Base-by-base conservation (phyloP, 2,329 filamentous ascomycete genomes). In the Thermoascus crustaceus region DNA sequence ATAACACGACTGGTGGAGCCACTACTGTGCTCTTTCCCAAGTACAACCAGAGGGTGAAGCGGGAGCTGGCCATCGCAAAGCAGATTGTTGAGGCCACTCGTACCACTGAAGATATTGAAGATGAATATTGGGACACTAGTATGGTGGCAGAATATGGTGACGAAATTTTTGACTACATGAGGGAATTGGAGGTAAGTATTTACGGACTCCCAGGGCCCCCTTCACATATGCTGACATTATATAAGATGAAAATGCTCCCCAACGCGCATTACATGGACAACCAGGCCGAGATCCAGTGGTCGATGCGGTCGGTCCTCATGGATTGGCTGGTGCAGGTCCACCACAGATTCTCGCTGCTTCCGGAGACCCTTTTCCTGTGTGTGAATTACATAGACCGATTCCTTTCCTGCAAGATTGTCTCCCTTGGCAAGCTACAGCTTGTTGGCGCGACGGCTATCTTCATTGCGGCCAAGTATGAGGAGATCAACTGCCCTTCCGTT, bases 331-430 rank as follows among this genome's bases (percentile, higher is more conserved):
- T 96, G 30, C 88, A 98, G 60, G 91, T 98, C 19, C 91, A 98
- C 59, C 78, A 81, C 49, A 85, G 91, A 22, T 98, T 98, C 66
- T 78, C 75, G 22, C 75, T 98, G 18, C 76, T 96, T 6, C 89
- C 89, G 0, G 91, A 98, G 69, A 98, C 91, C 0, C 70, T 98
- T 4, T 98, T 94, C 66, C 76, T 96, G 39, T 84, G 82, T 17
- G 85, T 94, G 65, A 98, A 98, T 68, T 95, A 91, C 63, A 88
- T 98, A 43, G 91, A 98, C 60, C 85, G 91, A 17, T 98, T 98
- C 61, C 76, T 98, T 14, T 91, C 88, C 1, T 78, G 77, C 68
- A 98, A 98, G 69, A 80, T 95, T 23, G 88, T 98, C 21, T 96
- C 91, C 1, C 75, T 96, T 9, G 85, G 83, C 42, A 96, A 96